Percentiles rank a stretch among this genome's conserved stretches.
These are phyloP conservation scores for Fusarium decemcellulare DNA, from an alignment of 2,329 filamentous ascomycete genomes.

Conservation along the genomic window DNA sequence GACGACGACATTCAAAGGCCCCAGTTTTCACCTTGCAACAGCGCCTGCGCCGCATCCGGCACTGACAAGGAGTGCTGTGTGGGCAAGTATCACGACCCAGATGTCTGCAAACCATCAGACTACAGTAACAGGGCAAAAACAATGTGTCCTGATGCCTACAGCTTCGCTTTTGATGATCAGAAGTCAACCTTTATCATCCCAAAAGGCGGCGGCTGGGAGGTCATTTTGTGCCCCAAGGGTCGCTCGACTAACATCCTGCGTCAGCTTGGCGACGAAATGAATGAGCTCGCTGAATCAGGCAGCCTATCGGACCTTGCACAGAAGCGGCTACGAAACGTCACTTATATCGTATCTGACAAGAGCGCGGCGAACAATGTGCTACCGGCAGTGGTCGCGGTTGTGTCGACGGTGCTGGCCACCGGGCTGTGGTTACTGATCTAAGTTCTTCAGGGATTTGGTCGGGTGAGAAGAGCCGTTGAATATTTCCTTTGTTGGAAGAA, in stretches of 20 bases:
- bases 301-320: constrained; percentile 52
- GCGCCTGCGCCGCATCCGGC: constrained; percentile 80
- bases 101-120: constrained; percentile 74
- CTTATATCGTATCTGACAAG: constrained; percentile 53
- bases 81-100: constrained; percentile 74
- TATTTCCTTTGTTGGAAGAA: constrained; percentile 22
- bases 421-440: constrained; percentile 36
- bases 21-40: constrained; percentile 83
- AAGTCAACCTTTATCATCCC: constrained; percentile 74
- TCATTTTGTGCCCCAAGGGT: constrained; percentile 81
- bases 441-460: background rate
- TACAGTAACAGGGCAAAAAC: constrained; percentile 80
- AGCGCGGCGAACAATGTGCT: constrained; percentile 40
- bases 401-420: constrained; percentile 21
- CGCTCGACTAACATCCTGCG: constrained; percentile 72
- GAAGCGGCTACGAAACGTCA: constrained; percentile 50
- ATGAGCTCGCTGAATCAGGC: constrained; percentile 60
- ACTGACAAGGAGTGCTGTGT: constrained; percentile 81
- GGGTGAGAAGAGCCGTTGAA: background rate
- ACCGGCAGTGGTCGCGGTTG: constrained; percentile 28
- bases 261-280: constrained; percentile 65
- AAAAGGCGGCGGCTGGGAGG: constrained; percentile 80
- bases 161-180: constrained; percentile 76
- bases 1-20: constrained; percentile 80
- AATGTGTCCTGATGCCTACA: constrained; percentile 89